Conservation (phyloP, 1,139 yeast genomes). For the Suhomyces guaymorum region DNA sequence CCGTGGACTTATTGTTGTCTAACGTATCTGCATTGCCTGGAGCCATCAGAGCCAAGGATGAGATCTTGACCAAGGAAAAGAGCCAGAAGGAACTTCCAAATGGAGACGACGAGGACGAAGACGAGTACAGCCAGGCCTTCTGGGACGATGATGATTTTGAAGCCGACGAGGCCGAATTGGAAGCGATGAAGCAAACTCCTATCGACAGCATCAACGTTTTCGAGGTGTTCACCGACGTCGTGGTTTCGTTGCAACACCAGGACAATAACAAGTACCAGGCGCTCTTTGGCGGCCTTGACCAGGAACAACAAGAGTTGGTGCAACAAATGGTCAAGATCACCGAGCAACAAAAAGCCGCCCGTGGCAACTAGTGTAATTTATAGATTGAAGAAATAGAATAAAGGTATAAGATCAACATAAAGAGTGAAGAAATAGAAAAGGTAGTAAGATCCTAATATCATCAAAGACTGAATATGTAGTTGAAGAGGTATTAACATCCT, state of each 20-base stretch:
- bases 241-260: conserved; percentile 30
- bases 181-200: conserved; percentile 54
- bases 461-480: not conserved
- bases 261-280: conserved; percentile 36
- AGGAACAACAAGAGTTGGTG: conserved; percentile 37
- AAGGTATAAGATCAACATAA: no score
- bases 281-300: conserved; percentile 41
- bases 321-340: conserved; percentile 28
- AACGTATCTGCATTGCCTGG: conserved; percentile 48
- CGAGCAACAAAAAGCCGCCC: conserved; percentile 15
- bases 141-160: conserved; percentile 42
- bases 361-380: not conserved
- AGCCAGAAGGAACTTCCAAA: conserved; percentile 27
- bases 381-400: not conserved
- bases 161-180: conserved; percentile 55
- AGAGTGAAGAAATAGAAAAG: no score
- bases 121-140: conserved; percentile 31
- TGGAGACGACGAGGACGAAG: conserved; percentile 33
- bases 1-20: conserved; percentile 42
- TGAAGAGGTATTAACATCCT: no score
- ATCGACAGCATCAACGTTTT: conserved; percentile 51
- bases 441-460: no score
- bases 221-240: conserved; percentile 40
- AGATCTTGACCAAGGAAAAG: conserved; percentile 40
- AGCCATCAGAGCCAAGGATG: conserved; percentile 49